Percentiles rank a stretch among this genome's conserved stretches.
Conservation (phyloP, 345 rosid species). For the Bretschneidera sinensis region DNA sequence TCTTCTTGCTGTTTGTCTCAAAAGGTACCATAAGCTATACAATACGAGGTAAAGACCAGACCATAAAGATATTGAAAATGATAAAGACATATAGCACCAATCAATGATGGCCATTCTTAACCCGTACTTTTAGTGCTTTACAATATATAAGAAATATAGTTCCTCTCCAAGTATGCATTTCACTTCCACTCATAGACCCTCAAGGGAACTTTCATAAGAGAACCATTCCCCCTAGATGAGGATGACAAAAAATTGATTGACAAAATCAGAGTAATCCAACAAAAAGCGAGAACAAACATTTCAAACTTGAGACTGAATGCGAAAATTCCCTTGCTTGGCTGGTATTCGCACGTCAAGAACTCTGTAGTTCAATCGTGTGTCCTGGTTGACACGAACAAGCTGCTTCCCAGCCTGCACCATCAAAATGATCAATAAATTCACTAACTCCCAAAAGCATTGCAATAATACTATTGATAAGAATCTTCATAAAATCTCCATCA, state of each 20-base stretch:
- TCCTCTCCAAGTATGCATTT: too few species aligned
- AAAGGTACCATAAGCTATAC: neutral
- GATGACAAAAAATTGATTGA: too few species aligned
- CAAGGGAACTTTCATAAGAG: too few species aligned
- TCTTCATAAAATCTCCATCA: too few species aligned
- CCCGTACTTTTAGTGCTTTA: neutral
- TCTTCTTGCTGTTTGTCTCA: neutral
- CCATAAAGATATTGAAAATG: too few species aligned
- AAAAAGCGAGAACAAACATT: slow-evolving; percentile 24
- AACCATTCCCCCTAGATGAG: neutral
- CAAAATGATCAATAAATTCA: slow-evolving; percentile 9
- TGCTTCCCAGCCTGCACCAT: slow-evolving; percentile 46
- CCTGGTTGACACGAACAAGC: slow-evolving; percentile 74
- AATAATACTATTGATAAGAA: too few species aligned
- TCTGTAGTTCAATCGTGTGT: slow-evolving; percentile 68
- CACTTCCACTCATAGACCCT: too few species aligned
- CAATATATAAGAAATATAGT: slow-evolving; percentile 2
- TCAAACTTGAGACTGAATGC: slow-evolving; percentile 50
- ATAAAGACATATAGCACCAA: neutral
- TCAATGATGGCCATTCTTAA: neutral
- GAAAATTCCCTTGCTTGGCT: slow-evolving; percentile 80
- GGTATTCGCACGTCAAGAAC: slow-evolving; percentile 77
- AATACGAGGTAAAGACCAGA: too few species aligned
- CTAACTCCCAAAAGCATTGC: too few species aligned
- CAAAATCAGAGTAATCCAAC: too few species aligned